phyloP scores from a whole-genome alignment of 768 basidiomycete species.

The Pleurotus tuoliensis region DNA sequence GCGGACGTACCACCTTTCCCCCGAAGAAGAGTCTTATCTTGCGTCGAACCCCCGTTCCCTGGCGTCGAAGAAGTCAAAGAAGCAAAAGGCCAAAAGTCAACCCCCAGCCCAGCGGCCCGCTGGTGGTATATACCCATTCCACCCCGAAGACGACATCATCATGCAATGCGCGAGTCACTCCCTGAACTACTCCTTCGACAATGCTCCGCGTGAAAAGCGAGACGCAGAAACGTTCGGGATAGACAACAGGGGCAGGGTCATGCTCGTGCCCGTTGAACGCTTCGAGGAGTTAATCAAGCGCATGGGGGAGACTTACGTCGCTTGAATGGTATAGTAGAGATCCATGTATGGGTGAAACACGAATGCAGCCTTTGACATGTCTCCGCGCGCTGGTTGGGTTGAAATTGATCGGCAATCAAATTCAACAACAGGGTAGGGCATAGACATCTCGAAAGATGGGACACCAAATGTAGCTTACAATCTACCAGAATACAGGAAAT shows the following conservation, averaged over 20 bases:
- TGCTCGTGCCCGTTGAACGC: conserved; percentile 49
- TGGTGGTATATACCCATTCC: conserved; percentile 69
- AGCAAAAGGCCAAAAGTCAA: conserved; percentile 33
- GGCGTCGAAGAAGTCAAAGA: conserved; percentile 26
- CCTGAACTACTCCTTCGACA: conserved; percentile 49
- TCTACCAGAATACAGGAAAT: no score
- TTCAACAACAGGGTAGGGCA: no score
- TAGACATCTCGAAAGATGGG: no score
- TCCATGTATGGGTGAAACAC: no score
- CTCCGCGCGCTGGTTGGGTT: no score
- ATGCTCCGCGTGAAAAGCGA: conserved; percentile 45
- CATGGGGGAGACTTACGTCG: conserved; percentile 31
- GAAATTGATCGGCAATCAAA: no score
- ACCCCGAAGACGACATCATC: conserved; percentile 81
- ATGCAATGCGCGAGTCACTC: conserved; percentile 51
- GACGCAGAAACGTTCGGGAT: conserved; percentile 69
- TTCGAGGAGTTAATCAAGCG: conserved; percentile 36
- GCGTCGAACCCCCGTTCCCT: conserved; percentile 35
- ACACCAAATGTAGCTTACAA: no score
- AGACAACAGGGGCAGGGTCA: conserved; percentile 63
- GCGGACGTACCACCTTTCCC: conserved; percentile 70
- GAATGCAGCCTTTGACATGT: no score
- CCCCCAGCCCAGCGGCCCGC: conserved; percentile 18
- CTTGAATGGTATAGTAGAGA: not conserved
- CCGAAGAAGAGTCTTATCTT: conserved; percentile 59